Evolutionary conservation across 1,284 basidiomycete genomes (phyloP), one percentile per base, ranked within the genome.

Genomic region (Austropuccinia psidii): DNA sequence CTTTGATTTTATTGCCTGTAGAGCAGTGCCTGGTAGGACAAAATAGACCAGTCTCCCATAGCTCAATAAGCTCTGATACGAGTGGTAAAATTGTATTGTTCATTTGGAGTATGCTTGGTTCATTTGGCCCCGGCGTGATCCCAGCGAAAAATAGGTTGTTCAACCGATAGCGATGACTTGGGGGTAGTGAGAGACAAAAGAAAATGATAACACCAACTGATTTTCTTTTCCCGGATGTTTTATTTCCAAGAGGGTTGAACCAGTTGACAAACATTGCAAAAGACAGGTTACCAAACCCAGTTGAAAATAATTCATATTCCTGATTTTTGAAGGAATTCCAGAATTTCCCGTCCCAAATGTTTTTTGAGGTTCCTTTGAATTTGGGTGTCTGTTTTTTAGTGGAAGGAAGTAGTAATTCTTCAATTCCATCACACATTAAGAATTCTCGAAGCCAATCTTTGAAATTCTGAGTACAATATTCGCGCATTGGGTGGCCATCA

Each of bases 71-170:
- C 21, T 68, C 66, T 17, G 41, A 35, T 19, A 68, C 52, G n/a
- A 69, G 21, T 2, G 67, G 43, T 35, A 21, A 69, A 21, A 69
- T 43, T 15, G 60, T 19, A 13, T 70, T 70, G 43, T 70, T 70
- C 39, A 70, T 70, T n/a, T 60, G 67, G 2, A 70, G 41, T 47
- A 70, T 55, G 5, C 37, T 58, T 49, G 41, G 67, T 19, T 70
- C 43, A 15, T 27, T 47, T 3, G 67, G 67, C 17, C 67, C 67
- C 57, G 67, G 67, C 13, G 67, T 69, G 31, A 70, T 35, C 1
- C 55, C 67, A 15, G 67, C 67, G 49, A 70, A 70, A 27, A 70
- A 70, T 0, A 70, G 43, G 19, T 70, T 70, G n/a, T 70, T 54
- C 11, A 70, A 55, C 43, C 60, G 31, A 50, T 70, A 70, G 43